Evolutionary conservation across 768 basidiomycete genomes (phyloP).

Genomic region (Amanita pseudoporphyria): DNA sequence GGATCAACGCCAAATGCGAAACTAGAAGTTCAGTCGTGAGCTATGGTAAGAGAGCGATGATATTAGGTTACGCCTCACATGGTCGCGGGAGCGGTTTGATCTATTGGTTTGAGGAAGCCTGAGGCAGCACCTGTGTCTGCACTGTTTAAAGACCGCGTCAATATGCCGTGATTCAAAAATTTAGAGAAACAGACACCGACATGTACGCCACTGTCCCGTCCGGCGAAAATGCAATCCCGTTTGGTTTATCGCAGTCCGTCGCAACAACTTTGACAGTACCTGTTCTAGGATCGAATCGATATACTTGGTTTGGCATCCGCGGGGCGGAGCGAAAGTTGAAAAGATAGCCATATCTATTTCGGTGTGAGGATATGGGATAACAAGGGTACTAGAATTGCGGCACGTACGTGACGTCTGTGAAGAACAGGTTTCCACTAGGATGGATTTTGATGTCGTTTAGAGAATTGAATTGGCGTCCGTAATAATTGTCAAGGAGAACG

Average conservation of each 20-base stretch:
- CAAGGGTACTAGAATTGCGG: not conserved
- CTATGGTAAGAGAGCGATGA: too few relatives aligned
- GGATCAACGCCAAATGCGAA: slow-evolving; percentile 63
- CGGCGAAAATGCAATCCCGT: slow-evolving; percentile 66
- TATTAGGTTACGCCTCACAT: slow-evolving; percentile 22
- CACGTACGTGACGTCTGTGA: slow-evolving; percentile 62
- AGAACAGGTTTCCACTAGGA: slow-evolving; percentile 61
- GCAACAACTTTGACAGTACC: slow-evolving; percentile 63
- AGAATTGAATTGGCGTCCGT: slow-evolving; percentile 75
- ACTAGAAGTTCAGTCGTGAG: not conserved
- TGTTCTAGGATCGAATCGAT: slow-evolving; percentile 61
- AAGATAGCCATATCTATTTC: slow-evolving; percentile 49
- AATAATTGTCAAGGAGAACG: slow-evolving; percentile 68
- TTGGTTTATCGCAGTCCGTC: slow-evolving; percentile 63
- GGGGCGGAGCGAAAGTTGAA: slow-evolving; percentile 59
- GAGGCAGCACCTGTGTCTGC: slow-evolving; percentile 40
- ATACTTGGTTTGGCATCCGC: slow-evolving; percentile 65
- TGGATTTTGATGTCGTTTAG: slow-evolving; percentile 73
- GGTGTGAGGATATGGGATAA: not conserved
- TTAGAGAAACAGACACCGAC: slow-evolving; percentile 18
- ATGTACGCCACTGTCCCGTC: slow-evolving; percentile 61
- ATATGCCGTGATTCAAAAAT: not conserved
- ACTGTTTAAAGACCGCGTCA: slow-evolving; percentile 18
- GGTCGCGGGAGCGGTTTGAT: slow-evolving; percentile 54
- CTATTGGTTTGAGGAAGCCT: slow-evolving; percentile 34